These are phyloP conservation scores for Carex arenaria DNA, from an alignment of 202 grass and related monocot species.

Conservation along the genomic window DNA sequence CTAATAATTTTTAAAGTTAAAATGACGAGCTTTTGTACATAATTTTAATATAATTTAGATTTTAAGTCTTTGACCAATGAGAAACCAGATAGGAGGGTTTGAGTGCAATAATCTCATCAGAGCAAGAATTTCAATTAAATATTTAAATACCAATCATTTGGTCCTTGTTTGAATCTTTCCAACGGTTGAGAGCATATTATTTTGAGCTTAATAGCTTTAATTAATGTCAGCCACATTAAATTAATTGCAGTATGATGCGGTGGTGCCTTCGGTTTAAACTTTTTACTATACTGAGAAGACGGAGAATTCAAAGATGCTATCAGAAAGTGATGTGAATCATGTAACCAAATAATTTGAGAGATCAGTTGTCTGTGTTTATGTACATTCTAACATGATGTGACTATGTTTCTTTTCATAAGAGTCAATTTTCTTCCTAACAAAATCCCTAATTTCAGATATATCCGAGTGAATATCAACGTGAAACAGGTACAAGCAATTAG, in stretches of 20 bases:
- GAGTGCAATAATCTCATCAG: too few species aligned
- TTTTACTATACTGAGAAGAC: neutral
- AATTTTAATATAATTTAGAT: too few species aligned
- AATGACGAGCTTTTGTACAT: too few species aligned
- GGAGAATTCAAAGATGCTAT: neutral
- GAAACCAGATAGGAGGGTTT: too few species aligned
- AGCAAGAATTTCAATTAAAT: too few species aligned
- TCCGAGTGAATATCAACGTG: neutral
- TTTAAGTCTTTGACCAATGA: too few species aligned
- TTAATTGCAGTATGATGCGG: neutral
- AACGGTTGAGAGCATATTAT: too few species aligned
- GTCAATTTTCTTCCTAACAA: slow-evolving; percentile 1
- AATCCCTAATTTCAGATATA: neutral
- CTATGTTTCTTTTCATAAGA: neutral
- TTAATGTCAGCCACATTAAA: neutral
- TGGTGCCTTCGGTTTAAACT: neutral
- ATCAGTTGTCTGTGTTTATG: neutral
- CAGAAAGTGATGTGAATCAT: neutral
- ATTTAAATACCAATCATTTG: too few species aligned
- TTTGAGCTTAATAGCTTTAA: neutral
- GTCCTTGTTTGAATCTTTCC: too few species aligned
- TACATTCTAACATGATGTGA: neutral
- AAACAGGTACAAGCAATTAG: neutral
- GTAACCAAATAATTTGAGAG: neutral
- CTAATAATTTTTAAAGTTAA: too few species aligned